These are phyloP conservation scores for Mallotus japonicus DNA, from an alignment of 441 rosid species.

Conservation along the genomic window DNA sequence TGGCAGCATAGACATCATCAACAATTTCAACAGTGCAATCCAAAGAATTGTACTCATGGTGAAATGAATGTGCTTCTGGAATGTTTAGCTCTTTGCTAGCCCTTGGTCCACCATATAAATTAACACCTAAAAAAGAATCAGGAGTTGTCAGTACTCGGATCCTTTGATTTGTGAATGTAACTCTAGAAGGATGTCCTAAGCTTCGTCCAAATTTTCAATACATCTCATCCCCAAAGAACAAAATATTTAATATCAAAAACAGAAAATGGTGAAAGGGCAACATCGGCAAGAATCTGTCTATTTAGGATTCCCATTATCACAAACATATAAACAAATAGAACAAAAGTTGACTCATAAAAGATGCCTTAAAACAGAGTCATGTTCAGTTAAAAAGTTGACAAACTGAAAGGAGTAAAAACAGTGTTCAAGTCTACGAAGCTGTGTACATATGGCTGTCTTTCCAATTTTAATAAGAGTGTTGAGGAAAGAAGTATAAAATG, in stretches of 20 bases:
- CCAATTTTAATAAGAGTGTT: no score
- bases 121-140: slow-evolving; percentile 59
- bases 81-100: slow-evolving; percentile 61
- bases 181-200: not conserved
- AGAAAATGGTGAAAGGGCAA: not conserved
- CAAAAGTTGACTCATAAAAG: no score
- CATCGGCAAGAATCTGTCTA: no score
- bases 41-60: slow-evolving; percentile 80
- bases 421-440: no score
- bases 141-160: not conserved
- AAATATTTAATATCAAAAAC: not conserved
- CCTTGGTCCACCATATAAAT: slow-evolving; percentile 77
- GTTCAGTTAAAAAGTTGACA: no score
- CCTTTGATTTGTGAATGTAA: slow-evolving; percentile 3
- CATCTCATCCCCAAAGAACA: not conserved
- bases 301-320: no score
- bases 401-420: no score
- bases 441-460: no score
- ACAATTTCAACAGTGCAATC: slow-evolving; percentile 94
- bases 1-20: slow-evolving; percentile 75
- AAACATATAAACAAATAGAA: no score
- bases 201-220: not conserved
- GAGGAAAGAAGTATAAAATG: no score
- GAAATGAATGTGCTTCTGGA: slow-evolving; percentile 67
- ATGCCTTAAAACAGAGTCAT: no score